Conservation (phyloP, 345 rosid species). For the rapeseed (Brassica napus) region DNA sequence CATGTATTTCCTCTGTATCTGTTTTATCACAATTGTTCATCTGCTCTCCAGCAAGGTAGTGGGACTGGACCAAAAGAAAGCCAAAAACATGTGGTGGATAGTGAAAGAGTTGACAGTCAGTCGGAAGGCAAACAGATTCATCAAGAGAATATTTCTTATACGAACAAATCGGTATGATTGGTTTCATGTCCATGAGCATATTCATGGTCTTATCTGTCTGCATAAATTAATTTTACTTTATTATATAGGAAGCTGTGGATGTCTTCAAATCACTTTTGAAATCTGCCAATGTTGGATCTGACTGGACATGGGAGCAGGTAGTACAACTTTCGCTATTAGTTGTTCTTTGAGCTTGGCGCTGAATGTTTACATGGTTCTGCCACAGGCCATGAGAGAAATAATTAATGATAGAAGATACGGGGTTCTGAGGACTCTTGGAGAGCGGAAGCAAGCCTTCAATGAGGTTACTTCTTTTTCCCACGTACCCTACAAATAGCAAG, state of each 20-base stretch:
- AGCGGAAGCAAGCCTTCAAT: constrained; percentile 86
- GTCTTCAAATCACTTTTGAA: constrained; percentile 86
- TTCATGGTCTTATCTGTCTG: constrained; percentile 22
- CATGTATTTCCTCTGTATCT: constrained; percentile 13
- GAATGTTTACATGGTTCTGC: constrained; percentile 31
- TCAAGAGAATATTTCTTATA: constrained; percentile 55
- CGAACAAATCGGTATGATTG: constrained; percentile 65
- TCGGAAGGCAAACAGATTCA: constrained; percentile 61
- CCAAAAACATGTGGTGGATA: constrained; percentile 30
- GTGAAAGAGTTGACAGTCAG: constrained; percentile 48
- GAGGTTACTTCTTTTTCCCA: constrained; percentile 55
- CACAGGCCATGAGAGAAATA: constrained; percentile 84
- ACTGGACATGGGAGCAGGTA: constrained; percentile 99
- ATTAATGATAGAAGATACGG: constrained; percentile 93
- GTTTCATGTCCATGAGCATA: constrained; percentile 1
- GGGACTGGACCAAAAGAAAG: constrained; percentile 31
- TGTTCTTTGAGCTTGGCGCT: constrained; percentile 25
- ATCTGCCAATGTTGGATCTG: constrained; percentile 75
- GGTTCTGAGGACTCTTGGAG: constrained; percentile 88
- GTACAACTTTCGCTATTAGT: constrained; percentile 26
- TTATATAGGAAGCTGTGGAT: constrained; percentile 70
- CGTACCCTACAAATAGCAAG: constrained; percentile 6
- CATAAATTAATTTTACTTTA: constrained; percentile 17
- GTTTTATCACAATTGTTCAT: constrained; percentile 24
- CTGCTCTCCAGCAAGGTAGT: constrained; percentile 37